These are phyloP conservation scores for Colletotrichum zoysiae DNA, from an alignment of 2,329 filamentous ascomycete genomes.

Conservation along the genomic window DNA sequence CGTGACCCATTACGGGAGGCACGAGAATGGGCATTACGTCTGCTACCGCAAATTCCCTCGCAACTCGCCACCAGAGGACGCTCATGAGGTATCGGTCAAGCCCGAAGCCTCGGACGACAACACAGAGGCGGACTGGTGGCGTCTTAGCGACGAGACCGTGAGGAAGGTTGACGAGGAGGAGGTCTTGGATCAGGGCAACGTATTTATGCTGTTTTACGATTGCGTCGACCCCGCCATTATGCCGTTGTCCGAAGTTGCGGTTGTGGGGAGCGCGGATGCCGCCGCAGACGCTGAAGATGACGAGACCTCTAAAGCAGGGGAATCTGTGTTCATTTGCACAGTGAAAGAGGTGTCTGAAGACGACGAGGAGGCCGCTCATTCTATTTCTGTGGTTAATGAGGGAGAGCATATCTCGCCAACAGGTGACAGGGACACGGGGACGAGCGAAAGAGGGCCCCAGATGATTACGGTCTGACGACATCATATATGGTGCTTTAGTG, in stretches of 20 bases:
- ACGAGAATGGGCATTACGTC: slow-evolving; percentile 96
- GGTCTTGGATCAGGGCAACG: slow-evolving; percentile 81
- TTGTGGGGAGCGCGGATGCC: neutral
- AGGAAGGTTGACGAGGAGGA: slow-evolving; percentile 77
- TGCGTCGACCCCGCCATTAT: slow-evolving; percentile 69
- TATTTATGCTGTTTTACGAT: slow-evolving; percentile 99
- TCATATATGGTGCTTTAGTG: slow-evolving; percentile 4
- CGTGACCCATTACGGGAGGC: slow-evolving; percentile 88
- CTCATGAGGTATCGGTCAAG: slow-evolving; percentile 39
- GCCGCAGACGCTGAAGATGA: slow-evolving; percentile 26
- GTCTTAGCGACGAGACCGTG: slow-evolving; percentile 90
- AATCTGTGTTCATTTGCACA: slow-evolving; percentile 35
- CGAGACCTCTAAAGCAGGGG: slow-evolving; percentile 33
- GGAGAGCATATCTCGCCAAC: slow-evolving; percentile 3
- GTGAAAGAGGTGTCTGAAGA: slow-evolving; percentile 26
- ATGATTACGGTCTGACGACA: slow-evolving; percentile 32
- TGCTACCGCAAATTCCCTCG: slow-evolving; percentile 82
- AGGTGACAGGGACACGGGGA: slow-evolving; percentile 1
- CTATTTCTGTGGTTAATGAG: slow-evolving; percentile 7
- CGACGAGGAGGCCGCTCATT: slow-evolving; percentile 12
- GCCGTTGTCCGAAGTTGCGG: slow-evolving; percentile 49
- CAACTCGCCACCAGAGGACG: slow-evolving; percentile 42
- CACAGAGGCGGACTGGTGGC: slow-evolving; percentile 79
- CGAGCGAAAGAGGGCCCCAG: neutral
- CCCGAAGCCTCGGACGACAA: slow-evolving; percentile 17